phyloP scores from a whole-genome alignment of 1,284 basidiomycete species.

The Trametes versicolor region DNA sequence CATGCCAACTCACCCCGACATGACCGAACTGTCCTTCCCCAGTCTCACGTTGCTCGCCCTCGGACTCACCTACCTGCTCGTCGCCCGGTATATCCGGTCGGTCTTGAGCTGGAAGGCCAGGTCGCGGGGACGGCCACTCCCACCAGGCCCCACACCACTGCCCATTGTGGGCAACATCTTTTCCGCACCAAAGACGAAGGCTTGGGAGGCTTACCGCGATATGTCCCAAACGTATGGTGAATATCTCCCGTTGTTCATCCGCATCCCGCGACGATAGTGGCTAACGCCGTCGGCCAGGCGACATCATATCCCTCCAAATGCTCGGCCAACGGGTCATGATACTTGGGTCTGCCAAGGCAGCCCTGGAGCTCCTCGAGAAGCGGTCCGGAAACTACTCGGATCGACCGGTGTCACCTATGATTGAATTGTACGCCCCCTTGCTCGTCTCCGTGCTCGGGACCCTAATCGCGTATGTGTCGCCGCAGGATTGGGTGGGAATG shows the following conservation, averaged over 20 bases:
- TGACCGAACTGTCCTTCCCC: constrained; percentile 6
- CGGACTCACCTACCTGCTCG: background rate
- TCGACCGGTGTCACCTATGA: constrained; percentile 32
- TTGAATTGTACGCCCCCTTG: constrained; percentile 29
- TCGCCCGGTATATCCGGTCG: constrained; percentile 9
- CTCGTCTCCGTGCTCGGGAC: background rate
- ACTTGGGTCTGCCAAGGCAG: constrained; percentile 26
- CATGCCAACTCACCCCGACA: constrained; percentile 1
- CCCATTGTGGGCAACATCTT: constrained; percentile 28
- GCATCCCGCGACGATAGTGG: background rate
- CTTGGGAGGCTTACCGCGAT: constrained; percentile 22
- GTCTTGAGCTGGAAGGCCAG: constrained; percentile 25
- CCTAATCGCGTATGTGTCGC: background rate
- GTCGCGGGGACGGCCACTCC: constrained; percentile 26
- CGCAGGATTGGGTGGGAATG: constrained; percentile 35
- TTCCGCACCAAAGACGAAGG: constrained; percentile 20
- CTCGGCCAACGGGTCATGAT: constrained; percentile 29
- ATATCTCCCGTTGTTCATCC: background rate
- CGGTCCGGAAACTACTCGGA: constrained; percentile 36
- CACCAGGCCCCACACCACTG: constrained; percentile 25
- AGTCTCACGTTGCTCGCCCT: constrained; percentile 11
- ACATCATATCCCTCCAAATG: constrained; percentile 32
- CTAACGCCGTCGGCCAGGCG: constrained; percentile 20
- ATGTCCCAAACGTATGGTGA: constrained; percentile 24
- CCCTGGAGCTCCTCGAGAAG: constrained; percentile 37